Base-by-base conservation (phyloP, 805 yeast species). In the Pichia californica region DNA sequence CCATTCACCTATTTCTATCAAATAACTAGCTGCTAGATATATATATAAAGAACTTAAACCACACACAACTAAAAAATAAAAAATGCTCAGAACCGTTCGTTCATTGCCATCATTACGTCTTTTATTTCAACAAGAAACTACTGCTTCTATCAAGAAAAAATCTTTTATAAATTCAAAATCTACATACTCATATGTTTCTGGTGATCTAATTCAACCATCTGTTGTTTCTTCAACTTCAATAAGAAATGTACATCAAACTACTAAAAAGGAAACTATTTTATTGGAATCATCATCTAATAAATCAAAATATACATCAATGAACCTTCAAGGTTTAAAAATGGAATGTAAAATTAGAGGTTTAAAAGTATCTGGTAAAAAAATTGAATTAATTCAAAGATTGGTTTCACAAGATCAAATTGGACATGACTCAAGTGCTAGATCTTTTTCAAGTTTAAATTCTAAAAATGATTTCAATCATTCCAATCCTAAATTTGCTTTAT, bases 271-370 rank as follows among this genome's bases (percentile, higher is more conserved):
- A 35, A 56, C 65, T 1, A 50, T 56, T 10, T 47, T 64, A 21
- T 45, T 62, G 29, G 66, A 58, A 36, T 38, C 49, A 9, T 34
- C 43, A 18, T 44, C 44, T 27, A 49, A 46, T n/a, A 43, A 48
- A 16, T 42, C 56, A 28, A 63, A 50, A 47, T 65, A 57, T 36
- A 47, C 60, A 2, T 56, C 63, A 25, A 71, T 79, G 75, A 76
- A 76, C 34, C 62, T 80, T 31, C 72, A 74, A 42, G 68, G 76
- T 2, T 67, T 81, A 51, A 79, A 76, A 55, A 58, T 57, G 41
- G 86, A 81, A 56, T 79, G 86, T 56, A 73, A 74, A 44, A 65
- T 63, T 44, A 70, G 81, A 47, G 84, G 85, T 0, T 58, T 81
- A 46, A 77, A 73, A 52, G 72, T 79, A 0, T 63, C 76, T n/a